Evolutionary conservation across 192 early-diverging fungal genomes (phyloP), one percentile per base, ranked within the genome.

Genomic region (Podila horticola): DNA sequence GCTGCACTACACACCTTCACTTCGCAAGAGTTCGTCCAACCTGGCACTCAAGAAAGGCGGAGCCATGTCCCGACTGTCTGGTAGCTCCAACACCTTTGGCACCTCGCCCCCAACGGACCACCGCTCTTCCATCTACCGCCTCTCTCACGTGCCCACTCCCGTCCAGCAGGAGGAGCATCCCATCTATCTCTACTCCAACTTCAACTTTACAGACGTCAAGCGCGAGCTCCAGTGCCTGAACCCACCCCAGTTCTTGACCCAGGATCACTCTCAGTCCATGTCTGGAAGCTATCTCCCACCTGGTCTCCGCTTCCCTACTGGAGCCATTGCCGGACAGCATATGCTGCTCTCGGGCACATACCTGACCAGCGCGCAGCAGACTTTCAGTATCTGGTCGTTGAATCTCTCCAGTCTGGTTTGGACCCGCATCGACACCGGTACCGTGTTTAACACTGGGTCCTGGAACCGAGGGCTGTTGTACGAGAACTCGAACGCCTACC

Each of bases 151-250:
- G 30, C 50, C 74, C 4, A 71, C 49, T 0, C 71, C 81, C 24
- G 81, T 82, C 33, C 86, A 86, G 12, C 84, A 90, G 4, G 84
- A 89, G 29, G 81, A 88, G 29, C 88, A 90, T 58, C 89, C 88
- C 10, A 87, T 92, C 41, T 91, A 92, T 61, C 84, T 95, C 36
- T 95, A 95, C 76, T 93, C 93, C 70, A 95, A 95, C 83, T 93
- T 93, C 86, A 95, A 93, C 79, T 95, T 95, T 69, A 87, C 90
- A 1, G 86, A 92, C 34, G 94, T 95, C 41, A 90, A 91, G 73
- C 90, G 94, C 26, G 91, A 93, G 58, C 84, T 95, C 20, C 93
- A 95, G 83, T 72, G 91, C 24, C 82, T 95, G 24, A 86, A 75
- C 45, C 86, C 93, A 4, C 87, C 91, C n/a, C 71, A 71, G 29